Evolutionary conservation across 129 eudicot species (phyloP).

Genomic region (Gnaphalium uliginosum): DNA sequence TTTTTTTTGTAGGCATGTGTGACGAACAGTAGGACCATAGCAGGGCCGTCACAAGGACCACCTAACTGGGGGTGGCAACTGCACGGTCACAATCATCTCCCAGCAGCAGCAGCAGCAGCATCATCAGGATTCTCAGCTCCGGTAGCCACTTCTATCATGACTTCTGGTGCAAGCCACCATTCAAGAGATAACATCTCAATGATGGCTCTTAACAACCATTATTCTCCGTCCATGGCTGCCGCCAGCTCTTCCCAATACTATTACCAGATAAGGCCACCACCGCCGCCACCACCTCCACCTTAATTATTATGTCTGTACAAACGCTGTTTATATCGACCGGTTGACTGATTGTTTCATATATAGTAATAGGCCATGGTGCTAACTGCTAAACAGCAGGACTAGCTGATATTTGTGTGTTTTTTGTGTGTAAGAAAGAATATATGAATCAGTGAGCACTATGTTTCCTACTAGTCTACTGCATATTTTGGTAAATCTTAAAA

Average conservation of each 20-base stretch:
- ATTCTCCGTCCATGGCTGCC: constrained; percentile 33
- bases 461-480: constrained; percentile 24
- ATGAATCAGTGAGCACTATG: constrained; percentile 20
- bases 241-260: constrained; percentile 46
- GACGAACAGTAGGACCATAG: constrained; percentile 33
- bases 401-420: constrained; percentile 21
- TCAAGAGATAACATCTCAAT: constrained; percentile 32
- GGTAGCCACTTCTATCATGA: constrained; percentile 33
- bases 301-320: background rate
- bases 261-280: constrained; percentile 53
- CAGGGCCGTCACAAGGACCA: constrained; percentile 42
- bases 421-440: constrained; percentile 24
- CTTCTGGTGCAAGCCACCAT: constrained; percentile 37
- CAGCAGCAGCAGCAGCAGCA: constrained; percentile 95
- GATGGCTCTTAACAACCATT: constrained; percentile 32
- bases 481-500: no score
- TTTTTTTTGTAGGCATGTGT: constrained; percentile 42
- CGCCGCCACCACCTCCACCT: constrained; percentile 40
- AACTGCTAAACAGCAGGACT: constrained; percentile 13
- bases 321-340: constrained; percentile 24
- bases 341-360: constrained; percentile 21
- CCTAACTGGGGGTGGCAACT: constrained; percentile 57
- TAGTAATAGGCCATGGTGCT: constrained; percentile 8
- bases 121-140: constrained; percentile 89
- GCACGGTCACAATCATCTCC: constrained; percentile 44